These are phyloP conservation scores for Cenchrus fungigraminus DNA, from an alignment of 176 grass and related monocot species.

Conservation along the genomic window DNA sequence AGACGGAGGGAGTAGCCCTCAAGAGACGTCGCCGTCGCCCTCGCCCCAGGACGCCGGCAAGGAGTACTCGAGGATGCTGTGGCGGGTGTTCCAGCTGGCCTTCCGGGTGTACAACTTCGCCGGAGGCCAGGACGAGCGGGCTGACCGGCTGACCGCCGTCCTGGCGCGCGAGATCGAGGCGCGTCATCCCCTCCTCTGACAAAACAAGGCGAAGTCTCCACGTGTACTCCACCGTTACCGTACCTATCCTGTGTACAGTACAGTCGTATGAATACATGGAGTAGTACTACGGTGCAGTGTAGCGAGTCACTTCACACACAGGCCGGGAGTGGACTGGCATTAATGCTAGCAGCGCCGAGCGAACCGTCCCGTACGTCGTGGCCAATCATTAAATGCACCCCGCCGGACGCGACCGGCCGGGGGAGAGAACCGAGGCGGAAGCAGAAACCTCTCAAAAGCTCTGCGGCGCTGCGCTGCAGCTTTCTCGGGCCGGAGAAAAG, in stretches of 20 bases:
- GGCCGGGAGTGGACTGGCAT: too few relatives aligned
- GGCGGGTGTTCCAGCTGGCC: constrained; percentile 69
- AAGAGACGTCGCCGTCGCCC: neutral
- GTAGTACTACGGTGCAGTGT: too few relatives aligned
- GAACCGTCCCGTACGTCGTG: neutral
- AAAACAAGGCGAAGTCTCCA: neutral
- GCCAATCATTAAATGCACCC: constrained; percentile 28
- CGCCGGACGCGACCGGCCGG: neutral
- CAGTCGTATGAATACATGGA: neutral
- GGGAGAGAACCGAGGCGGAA: constrained; percentile 11
- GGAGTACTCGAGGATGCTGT: constrained; percentile 47
- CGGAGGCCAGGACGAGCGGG: constrained; percentile 70
- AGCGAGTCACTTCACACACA: too few relatives aligned
- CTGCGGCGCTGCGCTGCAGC: constrained; percentile 28
- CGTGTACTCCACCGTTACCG: too few relatives aligned
- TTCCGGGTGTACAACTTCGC: constrained; percentile 71
- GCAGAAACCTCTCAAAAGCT: constrained; percentile 39
- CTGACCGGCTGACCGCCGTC: constrained; percentile 52
- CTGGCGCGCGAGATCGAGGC: constrained; percentile 66
- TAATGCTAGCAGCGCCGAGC: constrained; percentile 37
- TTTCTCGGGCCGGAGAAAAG: constrained; percentile 46
- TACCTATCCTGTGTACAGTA: neutral
- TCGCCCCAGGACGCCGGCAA: too few relatives aligned
- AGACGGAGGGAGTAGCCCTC: too few relatives aligned
- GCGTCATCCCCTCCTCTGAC: constrained; percentile 5